Conservation (phyloP, 1,284 basidiomycete genomes). For the Serendipita sp. region DNA sequence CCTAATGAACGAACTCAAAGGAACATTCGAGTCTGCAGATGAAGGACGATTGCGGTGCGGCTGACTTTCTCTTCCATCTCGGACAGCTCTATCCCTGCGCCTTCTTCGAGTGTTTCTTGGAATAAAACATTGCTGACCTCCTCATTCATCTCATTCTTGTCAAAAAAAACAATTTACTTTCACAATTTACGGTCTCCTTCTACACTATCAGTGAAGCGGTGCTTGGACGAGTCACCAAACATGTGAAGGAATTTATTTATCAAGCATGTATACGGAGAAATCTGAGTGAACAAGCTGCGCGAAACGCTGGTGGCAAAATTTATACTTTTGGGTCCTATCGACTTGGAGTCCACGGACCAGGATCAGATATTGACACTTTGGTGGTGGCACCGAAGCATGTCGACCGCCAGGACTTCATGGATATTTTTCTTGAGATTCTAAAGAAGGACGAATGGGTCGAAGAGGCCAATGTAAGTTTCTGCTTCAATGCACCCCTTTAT, state of each 20-base stretch:
- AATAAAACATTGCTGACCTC: background rate
- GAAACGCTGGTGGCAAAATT: constrained; percentile 88
- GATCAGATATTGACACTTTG: constrained; percentile 96
- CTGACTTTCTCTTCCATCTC: background rate
- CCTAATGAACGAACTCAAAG: constrained; percentile 84
- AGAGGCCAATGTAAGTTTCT: constrained; percentile 69
- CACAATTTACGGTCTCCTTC: background rate
- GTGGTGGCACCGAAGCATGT: constrained; percentile 96
- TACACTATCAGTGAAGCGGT: constrained; percentile 65
- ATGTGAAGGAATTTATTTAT: constrained; percentile 91
- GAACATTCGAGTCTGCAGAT: constrained; percentile 82
- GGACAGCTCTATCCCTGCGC: background rate
- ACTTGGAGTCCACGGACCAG: constrained; percentile 91
- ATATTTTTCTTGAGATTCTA: constrained; percentile 82
- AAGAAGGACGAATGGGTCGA: constrained; percentile 73
- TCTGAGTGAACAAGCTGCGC: constrained; percentile 75
- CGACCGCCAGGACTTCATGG: constrained; percentile 90
- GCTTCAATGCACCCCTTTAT: constrained; percentile 9
- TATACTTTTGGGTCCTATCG: constrained; percentile 97
- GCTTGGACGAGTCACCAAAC: constrained; percentile 74
- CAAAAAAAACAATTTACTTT: background rate
- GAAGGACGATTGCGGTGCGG: constrained; percentile 74
- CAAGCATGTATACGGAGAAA: constrained; percentile 67
- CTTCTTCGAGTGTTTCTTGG: background rate
- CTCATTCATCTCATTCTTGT: background rate